A percentile compares a stretch with the other conserved stretches of the same genome.
These are phyloP conservation scores for Cocos nucifera DNA, from an alignment of 176 grass and related monocot genomes.

Conservation along the genomic window DNA sequence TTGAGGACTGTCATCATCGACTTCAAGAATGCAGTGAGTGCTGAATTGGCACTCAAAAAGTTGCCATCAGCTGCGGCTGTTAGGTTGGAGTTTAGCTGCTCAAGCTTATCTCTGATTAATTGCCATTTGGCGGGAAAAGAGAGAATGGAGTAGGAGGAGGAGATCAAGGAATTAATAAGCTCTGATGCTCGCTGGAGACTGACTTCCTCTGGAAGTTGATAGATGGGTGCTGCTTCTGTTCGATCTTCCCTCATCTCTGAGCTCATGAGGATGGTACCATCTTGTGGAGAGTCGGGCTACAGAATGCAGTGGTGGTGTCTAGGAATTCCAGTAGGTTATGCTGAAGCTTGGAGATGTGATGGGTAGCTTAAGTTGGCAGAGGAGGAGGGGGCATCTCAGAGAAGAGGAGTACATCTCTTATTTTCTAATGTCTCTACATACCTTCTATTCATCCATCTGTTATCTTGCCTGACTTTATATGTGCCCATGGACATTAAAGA, in stretches of 20 bases:
- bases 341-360: no score
- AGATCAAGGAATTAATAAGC: constrained; percentile 39
- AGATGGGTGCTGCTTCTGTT: not conserved
- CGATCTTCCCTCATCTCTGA: constrained; percentile 36
- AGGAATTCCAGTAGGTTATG: not conserved
- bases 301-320: constrained; percentile 14
- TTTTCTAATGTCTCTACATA: not conserved
- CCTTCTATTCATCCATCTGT: constrained; percentile 18
- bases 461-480: constrained; percentile 26
- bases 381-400: not conserved
- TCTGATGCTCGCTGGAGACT: constrained; percentile 24
- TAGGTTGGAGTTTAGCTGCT: constrained; percentile 38
- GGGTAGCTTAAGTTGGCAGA: no score
- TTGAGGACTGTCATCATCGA: constrained; percentile 30
- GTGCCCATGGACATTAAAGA: constrained; percentile 10
- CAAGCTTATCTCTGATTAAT: constrained; percentile 66
- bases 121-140: constrained; percentile 76
- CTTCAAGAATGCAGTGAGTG: constrained; percentile 23
- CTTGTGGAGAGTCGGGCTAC: not conserved
- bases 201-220: not conserved
- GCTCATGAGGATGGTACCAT: not conserved
- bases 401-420: constrained; percentile 9
- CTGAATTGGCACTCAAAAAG: constrained; percentile 1
- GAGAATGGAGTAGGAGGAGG: constrained; percentile 39
- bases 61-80: constrained; percentile 5